Evolutionary conservation across 2,329 filamentous ascomycete genomes (phyloP).

Genomic region (Fusarium siculi): DNA sequence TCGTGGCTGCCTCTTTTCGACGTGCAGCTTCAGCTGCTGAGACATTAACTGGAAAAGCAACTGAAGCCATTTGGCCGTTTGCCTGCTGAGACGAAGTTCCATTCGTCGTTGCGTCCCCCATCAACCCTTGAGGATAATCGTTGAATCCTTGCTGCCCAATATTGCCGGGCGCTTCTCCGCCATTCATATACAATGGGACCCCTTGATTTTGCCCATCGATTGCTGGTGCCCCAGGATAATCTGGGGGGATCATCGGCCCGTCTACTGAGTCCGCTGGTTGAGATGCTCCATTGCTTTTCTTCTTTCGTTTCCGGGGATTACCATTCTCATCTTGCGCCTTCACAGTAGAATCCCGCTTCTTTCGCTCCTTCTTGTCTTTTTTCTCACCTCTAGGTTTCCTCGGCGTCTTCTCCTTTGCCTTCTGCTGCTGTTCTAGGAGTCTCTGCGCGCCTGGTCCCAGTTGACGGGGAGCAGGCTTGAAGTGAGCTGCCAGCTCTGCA

Average conservation of each 20-base stretch:
- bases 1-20: slow-evolving; percentile 59
- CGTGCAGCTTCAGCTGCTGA: slow-evolving; percentile 61
- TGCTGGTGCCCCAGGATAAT: slow-evolving; percentile 13
- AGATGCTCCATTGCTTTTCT: slow-evolving; percentile 38
- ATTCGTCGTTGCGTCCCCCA: slow-evolving; percentile 22
- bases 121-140: slow-evolving; percentile 31
- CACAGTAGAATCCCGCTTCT: slow-evolving; percentile 31
- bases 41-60: slow-evolving; percentile 48
- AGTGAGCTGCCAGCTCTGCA: slow-evolving; percentile 58
- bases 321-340: slow-evolving; percentile 41
- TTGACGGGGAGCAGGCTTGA: slow-evolving; percentile 57
- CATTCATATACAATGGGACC: slow-evolving; percentile 12
- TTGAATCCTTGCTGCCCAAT: slow-evolving; percentile 13
- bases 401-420: slow-evolving; percentile 41
- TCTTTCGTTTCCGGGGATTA: slow-evolving; percentile 45
- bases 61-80: slow-evolving; percentile 23
- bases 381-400: slow-evolving; percentile 46
- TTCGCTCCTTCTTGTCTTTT: slow-evolving; percentile 42
- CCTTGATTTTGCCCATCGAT: slow-evolving; percentile 15
- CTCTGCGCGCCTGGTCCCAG: slow-evolving; percentile 44
- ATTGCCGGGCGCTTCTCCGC: slow-evolving; percentile 1
- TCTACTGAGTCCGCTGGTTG: slow-evolving; percentile 24
- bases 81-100: slow-evolving; percentile 10
- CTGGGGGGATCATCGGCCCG: slow-evolving; percentile 23
- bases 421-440: slow-evolving; percentile 37